Evolutionary conservation across 495 filamentous ascomycete species (phyloP).

Genomic region (Aspergillus haitiensis): DNA sequence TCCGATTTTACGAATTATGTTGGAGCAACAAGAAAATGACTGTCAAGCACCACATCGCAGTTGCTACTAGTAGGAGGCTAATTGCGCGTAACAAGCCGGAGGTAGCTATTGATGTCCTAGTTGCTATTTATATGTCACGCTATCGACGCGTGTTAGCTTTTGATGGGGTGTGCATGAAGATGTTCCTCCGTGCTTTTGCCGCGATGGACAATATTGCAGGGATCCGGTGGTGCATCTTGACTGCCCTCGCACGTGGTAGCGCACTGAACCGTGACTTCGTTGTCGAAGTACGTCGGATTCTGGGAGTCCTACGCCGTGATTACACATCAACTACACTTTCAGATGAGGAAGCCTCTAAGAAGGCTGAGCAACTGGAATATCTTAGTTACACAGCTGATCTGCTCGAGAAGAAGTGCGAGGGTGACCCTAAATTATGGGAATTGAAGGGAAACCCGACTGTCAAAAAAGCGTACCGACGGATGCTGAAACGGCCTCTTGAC

Average conservation of each 20-base stretch:
- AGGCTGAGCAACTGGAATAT: conserved; percentile 16
- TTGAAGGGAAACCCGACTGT: conserved; percentile 6
- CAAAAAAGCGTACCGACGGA: conserved; percentile 20
- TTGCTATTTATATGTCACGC: conserved; percentile 41
- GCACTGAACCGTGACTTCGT: conserved; percentile 33
- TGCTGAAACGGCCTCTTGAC: conserved; percentile 20
- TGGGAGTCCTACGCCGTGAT: conserved; percentile 23
- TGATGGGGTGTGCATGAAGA: conserved; percentile 44
- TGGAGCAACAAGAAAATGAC: conserved; percentile 29
- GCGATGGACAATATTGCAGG: conserved; percentile 33
- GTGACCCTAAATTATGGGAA: conserved; percentile 20
- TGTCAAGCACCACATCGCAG: conserved; percentile 40
- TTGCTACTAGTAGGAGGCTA: conserved; percentile 31
- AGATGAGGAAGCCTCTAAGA: conserved; percentile 13
- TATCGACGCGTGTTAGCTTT: conserved; percentile 37
- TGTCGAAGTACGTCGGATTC: conserved; percentile 34
- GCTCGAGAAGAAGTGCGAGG: conserved; percentile 30
- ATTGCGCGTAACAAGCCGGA: conserved; percentile 28
- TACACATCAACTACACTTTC: neutral
- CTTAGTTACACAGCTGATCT: conserved; percentile 21
- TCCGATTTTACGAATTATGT: conserved; percentile 45
- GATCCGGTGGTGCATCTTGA: conserved; percentile 47
- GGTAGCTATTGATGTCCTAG: conserved; percentile 37
- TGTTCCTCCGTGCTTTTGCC: conserved; percentile 43
- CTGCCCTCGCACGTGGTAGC: conserved; percentile 36